Evolutionary conservation across 2,329 filamentous ascomycete species (phyloP).

Genomic region (Stromatinia cepivora): DNA sequence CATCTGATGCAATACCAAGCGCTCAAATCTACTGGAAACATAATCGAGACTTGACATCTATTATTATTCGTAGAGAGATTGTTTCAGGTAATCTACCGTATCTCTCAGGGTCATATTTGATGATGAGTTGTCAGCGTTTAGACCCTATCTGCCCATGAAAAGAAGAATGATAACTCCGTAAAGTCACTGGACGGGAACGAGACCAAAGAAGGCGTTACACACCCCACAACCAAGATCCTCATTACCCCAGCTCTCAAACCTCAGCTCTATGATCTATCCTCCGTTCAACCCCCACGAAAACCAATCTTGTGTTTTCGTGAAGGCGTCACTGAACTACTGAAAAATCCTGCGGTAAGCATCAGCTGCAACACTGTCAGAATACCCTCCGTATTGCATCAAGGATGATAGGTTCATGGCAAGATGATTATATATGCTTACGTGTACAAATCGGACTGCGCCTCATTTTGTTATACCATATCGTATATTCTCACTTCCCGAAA

Average conservation of each 20-base stretch:
- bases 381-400: not conserved
- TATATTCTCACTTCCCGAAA: not conserved
- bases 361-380: constrained; percentile 3
- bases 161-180: not conserved
- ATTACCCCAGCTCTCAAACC: constrained; percentile 15
- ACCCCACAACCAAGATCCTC: constrained; percentile 15
- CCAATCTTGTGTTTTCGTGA: constrained; percentile 12
- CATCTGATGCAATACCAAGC: constrained; percentile 20
- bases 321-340: not conserved
- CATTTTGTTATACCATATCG: constrained; percentile 5
- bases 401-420: not conserved
- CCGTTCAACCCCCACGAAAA: constrained; percentile 12
- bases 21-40: constrained; percentile 11
- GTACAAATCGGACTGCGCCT: constrained; percentile 5
- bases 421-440: not conserved
- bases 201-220: not conserved
- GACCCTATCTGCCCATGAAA: not conserved
- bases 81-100: not conserved
- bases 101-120: not conserved
- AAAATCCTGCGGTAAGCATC: not conserved
- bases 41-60: not conserved
- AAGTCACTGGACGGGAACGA: constrained; percentile 4
- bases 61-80: not conserved
- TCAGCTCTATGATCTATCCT: constrained; percentile 1
- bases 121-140: constrained; percentile 4